Evolutionary conservation across 1,139 yeast genomes (phyloP), one percentile per base, ranked within the genome.

Genomic region (Yamadazyma songkhlaensis): DNA sequence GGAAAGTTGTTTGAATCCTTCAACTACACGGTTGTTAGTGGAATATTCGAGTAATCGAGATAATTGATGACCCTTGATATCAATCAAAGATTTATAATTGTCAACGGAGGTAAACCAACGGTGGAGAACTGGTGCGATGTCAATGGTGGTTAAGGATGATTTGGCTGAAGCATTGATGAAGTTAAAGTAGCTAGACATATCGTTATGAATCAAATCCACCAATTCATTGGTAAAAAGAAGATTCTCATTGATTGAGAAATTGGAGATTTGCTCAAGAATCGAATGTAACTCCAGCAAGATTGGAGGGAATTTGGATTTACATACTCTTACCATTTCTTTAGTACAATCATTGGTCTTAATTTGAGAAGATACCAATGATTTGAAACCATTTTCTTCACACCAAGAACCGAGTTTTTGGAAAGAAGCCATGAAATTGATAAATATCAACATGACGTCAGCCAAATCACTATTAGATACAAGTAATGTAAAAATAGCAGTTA

Each of bases 351-450:
- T 6, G 3, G n/a, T 9, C 5, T 24, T 14, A 6, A 22, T 6
- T 11, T 33, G 31, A 2, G 23, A 2, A 10, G 4, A 12, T 11
- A 21, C 12, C 9, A 9, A 12, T 3, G 49, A 46, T 12, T 41
- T 38, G 25, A 40, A 34, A n/a, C 50, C 51, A 29, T 41, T 31
- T 9, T 48, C 50, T n/a, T 14, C 12, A 22, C 48, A 41, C 30
- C 31, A 29, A 4, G 21, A 5, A 22, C 44, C 46, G 8, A 46
- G 20, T 26, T 39, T 38, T 20, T 38, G 40, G 9, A 44, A 26
- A 25, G 48, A 34, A 6, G 48, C 26, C 6, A 43, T 24, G 8
- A 43, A 39, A 15, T 39, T 35, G 5, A 33, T 25, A 15, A 33
- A 33, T 17, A 27, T 22, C 3, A 13, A 4, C 8, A 33, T 13